Conservation (phyloP, 2,329 filamentous ascomycete genomes). For the Keithomyces neogunnii region DNA sequence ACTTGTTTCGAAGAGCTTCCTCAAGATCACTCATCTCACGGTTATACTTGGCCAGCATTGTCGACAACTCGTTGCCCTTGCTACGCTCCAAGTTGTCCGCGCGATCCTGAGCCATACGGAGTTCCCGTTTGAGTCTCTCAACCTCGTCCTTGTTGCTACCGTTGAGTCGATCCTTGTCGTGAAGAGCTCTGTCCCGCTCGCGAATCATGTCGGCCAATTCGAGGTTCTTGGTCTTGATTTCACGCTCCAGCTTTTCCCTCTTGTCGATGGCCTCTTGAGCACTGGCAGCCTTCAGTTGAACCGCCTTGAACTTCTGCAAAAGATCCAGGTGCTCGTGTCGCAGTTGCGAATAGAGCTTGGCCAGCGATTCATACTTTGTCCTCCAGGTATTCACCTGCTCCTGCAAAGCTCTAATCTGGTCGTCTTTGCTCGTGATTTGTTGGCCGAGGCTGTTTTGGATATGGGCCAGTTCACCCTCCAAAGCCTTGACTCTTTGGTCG, state of each 20-base stretch:
- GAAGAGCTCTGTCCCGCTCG: constrained; percentile 84
- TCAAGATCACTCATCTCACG: constrained; percentile 95
- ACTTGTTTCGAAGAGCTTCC: constrained; percentile 83
- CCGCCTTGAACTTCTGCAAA: constrained; percentile 89
- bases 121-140: constrained; percentile 88
- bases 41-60: constrained; percentile 93
- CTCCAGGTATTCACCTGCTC: constrained; percentile 98
- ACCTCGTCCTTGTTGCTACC: constrained; percentile 88
- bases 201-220: constrained; percentile 98
- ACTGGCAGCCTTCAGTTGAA: constrained; percentile 93
- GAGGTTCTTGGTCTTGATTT: constrained; percentile 99
- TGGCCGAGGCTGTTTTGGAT: constrained; percentile 76
- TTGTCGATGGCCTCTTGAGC: constrained; percentile 94
- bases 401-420: constrained; percentile 85
- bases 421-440: constrained; percentile 83
- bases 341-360: constrained; percentile 94
- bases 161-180: constrained; percentile 81
- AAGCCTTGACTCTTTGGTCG: constrained; percentile 83
- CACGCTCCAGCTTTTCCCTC: constrained; percentile 89
- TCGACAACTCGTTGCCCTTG: constrained; percentile 91
- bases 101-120: constrained; percentile 83
- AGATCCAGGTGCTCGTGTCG: constrained; percentile 92
- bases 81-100: constrained; percentile 86
- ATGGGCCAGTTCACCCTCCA: constrained; percentile 79
- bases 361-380: constrained; percentile 90